These are phyloP conservation scores for Fragaria vesca DNA, from an alignment of 306 rosid genomes.

Conservation along the genomic window DNA sequence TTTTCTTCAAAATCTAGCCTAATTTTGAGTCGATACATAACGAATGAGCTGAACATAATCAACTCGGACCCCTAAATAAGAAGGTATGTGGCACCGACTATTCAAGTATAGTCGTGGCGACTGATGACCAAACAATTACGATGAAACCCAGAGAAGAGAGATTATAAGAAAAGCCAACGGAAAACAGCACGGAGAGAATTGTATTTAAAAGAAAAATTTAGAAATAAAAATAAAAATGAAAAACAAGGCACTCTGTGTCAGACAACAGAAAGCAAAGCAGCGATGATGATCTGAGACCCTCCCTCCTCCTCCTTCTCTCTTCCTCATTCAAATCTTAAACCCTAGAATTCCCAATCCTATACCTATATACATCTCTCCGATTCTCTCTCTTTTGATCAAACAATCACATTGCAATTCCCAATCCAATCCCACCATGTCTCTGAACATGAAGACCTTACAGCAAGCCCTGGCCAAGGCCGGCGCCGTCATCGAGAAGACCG, in stretches of 20 bases:
- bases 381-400: not conserved
- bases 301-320: not conserved
- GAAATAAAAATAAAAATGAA: not conserved
- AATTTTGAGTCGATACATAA: no score
- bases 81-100: not conserved
- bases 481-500: slow-evolving; percentile 87
- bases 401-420: slow-evolving; percentile 12
- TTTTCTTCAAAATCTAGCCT: no score
- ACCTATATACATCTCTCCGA: no score
- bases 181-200: not conserved
- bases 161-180: not conserved
- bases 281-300: slow-evolving; percentile 19
- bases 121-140: no score
- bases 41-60: no score
- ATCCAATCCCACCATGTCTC: slow-evolving; percentile 43
- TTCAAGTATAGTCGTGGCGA: not conserved
- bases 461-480: slow-evolving; percentile 98
- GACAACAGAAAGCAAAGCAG: not conserved
- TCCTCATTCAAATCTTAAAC: not conserved
- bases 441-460: slow-evolving; percentile 92
- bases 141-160: not conserved
- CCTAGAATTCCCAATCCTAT: slow-evolving; percentile 14
- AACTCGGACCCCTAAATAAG: no score
- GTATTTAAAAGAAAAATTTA: no score
- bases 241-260: not conserved